Base-by-base conservation (phyloP, 495 filamentous ascomycete genomes). In the Aeminium ludgeri region DNA sequence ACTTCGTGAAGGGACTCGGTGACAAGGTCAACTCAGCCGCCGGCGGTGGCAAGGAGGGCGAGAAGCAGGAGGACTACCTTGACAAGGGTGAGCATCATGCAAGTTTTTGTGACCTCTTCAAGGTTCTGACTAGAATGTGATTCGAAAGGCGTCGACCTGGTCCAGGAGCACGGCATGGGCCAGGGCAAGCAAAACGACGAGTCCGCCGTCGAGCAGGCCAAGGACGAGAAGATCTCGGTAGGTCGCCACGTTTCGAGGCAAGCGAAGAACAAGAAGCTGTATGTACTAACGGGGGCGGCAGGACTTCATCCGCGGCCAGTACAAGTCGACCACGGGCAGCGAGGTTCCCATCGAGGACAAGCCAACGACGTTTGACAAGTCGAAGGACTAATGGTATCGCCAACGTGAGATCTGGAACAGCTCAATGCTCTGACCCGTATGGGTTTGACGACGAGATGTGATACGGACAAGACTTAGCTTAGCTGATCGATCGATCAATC, bases 191-290 rank as follows among this genome's bases (percentile, higher is more conserved):
- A 84, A 59, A 59, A 65, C 60, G 81, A 82, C 60, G 79, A 83
- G 60, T 70, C 61, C 40, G 78, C 78, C 6, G 55, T 68, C 28
- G 79, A 84, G 57, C 79, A 84, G 54, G 76, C 73, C 49, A 81
- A 82, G 63, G 79, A 83, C 53, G 73, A 80, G 56, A 52, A 70
- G 57, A 76, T 79, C 37, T 69, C 36, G 36, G 36, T 38, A 27
- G 2, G 20, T 7, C 33, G 7, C 27, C 10, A 1, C 15, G 18
- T n/a, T n/a, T n/a, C n/a, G n/a, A n/a, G n/a, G n/a, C n/a, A n/a
- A n/a, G n/a, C n/a, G n/a, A n/a, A n/a, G n/a, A n/a, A n/a, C 19
- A 20, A 20, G 4, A 25, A 28, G 20, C 3, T 1, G 5, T 15
- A 11, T 10, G 1, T 10, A 25, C 23, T 25, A 19, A 29, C 20